These are phyloP conservation scores for Spinacia oleracea DNA, from an alignment of 179 eudicot species.

Conservation along the genomic window DNA sequence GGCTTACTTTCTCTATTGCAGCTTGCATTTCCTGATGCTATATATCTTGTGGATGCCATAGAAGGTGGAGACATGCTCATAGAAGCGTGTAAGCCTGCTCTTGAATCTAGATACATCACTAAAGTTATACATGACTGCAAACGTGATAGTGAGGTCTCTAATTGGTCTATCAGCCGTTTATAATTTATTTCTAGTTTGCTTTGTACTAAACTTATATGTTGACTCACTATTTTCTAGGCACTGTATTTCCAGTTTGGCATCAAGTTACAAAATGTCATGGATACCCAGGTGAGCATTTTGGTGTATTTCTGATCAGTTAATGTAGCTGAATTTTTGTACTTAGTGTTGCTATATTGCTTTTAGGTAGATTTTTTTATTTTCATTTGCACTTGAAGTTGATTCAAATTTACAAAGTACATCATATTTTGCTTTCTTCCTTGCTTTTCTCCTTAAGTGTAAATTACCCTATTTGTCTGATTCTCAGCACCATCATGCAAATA, in stretches of 20 bases:
- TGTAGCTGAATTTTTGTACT: not conserved
- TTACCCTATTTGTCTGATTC: not conserved
- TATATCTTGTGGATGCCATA: conserved; percentile 88
- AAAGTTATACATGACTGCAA: conserved; percentile 99
- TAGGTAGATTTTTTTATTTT: not conserved
- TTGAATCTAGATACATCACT: conserved; percentile 79
- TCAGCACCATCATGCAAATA: not conserved
- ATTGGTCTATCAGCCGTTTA: conserved; percentile 19
- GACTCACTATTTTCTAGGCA: conserved; percentile 48
- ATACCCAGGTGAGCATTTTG: conserved; percentile 70
- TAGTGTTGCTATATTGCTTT: not conserved
- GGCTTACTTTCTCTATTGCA: conserved; percentile 31
- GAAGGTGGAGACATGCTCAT: conserved; percentile 74
- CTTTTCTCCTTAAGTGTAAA: not conserved
- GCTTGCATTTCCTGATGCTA: conserved; percentile 96
- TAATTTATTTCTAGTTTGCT: not conserved
- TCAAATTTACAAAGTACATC: no score
- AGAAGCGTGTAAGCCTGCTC: conserved; percentile 97
- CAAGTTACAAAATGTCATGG: conserved; percentile 85
- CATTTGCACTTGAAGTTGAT: not conserved
- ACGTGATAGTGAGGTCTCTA: conserved; percentile 93
- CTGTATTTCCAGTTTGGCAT: conserved; percentile 88
- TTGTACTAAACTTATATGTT: conserved; percentile 14
- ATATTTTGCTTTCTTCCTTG: conserved; percentile 12
- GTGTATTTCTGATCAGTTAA: not conserved